Evolutionary conservation across 371 early-diverging fungal species (phyloP).

Genomic region (Circinella minor): DNA sequence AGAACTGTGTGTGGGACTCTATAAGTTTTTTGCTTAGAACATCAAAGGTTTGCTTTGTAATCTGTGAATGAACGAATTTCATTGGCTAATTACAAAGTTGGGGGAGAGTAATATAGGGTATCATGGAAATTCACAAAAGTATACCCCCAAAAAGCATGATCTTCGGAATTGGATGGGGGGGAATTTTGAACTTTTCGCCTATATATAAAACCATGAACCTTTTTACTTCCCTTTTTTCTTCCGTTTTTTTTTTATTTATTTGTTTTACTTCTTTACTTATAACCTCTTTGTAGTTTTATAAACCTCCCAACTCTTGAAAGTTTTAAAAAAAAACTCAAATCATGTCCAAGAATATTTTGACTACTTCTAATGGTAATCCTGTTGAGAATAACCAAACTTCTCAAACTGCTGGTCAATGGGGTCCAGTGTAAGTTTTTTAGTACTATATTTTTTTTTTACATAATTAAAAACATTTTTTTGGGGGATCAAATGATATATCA

Average conservation of each 20-base stretch:
- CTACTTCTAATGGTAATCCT: constrained; percentile 64
- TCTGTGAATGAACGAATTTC: neutral
- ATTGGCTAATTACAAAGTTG: constrained; percentile 2
- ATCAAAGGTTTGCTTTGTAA: constrained; percentile 2
- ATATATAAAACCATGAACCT: neutral
- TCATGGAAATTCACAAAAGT: neutral
- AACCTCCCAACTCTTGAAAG: constrained; percentile 9
- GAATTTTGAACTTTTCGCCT: neutral
- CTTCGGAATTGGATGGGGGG: neutral
- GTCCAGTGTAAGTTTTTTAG: constrained; percentile 39
- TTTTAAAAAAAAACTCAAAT: neutral
- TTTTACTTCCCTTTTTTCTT: neutral
- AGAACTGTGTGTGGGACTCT: neutral
- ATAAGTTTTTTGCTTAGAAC: neutral
- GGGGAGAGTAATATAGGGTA: neutral
- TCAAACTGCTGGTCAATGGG: constrained; percentile 59
- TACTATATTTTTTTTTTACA: constrained; percentile 1
- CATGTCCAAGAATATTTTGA: constrained; percentile 31
- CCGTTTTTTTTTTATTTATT: no score
- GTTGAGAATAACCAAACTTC: constrained; percentile 71
- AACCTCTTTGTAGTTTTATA: neutral
- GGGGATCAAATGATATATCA: no score
- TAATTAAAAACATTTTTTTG: neutral
- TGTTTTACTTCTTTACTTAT: constrained; percentile 6
- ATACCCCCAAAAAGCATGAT: constrained; percentile 6